Evolutionary conservation across 176 grass and related monocot species (phyloP).

Genomic region (Eleusine indica): DNA sequence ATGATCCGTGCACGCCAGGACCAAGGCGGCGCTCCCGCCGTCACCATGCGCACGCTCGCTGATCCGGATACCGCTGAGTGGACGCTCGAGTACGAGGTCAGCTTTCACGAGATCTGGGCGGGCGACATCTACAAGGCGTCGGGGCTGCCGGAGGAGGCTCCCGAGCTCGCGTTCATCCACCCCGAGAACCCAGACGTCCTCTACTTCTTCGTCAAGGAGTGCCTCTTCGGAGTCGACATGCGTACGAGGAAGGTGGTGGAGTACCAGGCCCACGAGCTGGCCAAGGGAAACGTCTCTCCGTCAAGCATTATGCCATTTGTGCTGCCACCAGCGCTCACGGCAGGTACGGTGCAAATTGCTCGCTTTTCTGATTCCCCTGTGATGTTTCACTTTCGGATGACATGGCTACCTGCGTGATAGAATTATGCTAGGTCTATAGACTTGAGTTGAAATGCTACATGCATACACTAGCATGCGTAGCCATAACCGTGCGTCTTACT

Average conservation of each 20-base stretch:
- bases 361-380: not conserved
- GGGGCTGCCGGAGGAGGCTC: not conserved
- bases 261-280: not conserved
- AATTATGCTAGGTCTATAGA: not conserved
- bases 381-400: not conserved
- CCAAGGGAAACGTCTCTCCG: not conserved
- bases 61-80: not conserved
- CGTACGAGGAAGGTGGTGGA: not conserved
- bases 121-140: no score
- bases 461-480: not conserved
- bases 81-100: constrained; percentile 27
- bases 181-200: constrained; percentile 10
- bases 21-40: not conserved
- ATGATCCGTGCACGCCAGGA: not conserved
- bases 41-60: constrained; percentile 20
- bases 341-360: not conserved
- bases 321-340: not conserved
- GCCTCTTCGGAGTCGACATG: not conserved
- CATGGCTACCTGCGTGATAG: not conserved
- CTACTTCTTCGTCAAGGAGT: constrained; percentile 1
- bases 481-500: not conserved
- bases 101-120: constrained; percentile 31
- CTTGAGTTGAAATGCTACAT: not conserved
- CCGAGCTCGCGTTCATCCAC: constrained; percentile 2
- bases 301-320: not conserved